Base-by-base conservation (phyloP, 176 grass and related monocot genomes). In the Lolium perenne region DNA sequence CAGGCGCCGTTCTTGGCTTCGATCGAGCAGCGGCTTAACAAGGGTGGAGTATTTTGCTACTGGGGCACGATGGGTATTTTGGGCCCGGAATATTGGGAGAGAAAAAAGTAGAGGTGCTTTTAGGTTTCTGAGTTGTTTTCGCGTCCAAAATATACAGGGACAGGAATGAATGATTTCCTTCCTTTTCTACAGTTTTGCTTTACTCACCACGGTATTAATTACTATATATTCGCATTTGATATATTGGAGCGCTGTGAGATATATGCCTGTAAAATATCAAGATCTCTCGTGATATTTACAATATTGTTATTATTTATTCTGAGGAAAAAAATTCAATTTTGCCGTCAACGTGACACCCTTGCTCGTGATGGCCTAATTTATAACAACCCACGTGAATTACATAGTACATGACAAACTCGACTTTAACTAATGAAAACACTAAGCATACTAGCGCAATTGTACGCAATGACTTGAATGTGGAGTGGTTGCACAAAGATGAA, bases 1-100 rank as follows among this genome's bases (percentile, higher is more conserved):
- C 72, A 53, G 72, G 72, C 72, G 72, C 72, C 72, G 72, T 50
- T 75, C 72, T 75, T 4, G 72, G 72, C 72, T 75, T 75, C 72
- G 47, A 75, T 75, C 72, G 72, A 75, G 14, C 49, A 75, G 72
- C 26, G 63, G 63, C 63, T 66, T 35, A 64, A 64, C 43, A 50
- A 74, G 71, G 67, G 21, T 43, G 67, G 66, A 40, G 70, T 48
- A 14, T 48, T 73, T 23, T 48, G 61, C 61, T 64, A 29, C 22
- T 15, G 43, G 43, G 46, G 41, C 70, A 48, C 10, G 71, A 74
- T 26, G 45, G 71, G 71, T 49, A 50, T 49, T 74, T 74, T 21
- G 45, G 71, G 47, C 26, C 71, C 71, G 8, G 71, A 29, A 64
- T 64, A 64, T 64, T 64, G 22, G 61, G 61, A 64, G 61, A 64